Evolutionary conservation across 169 alveolate genomes (phyloP).

Genomic region (Plasmodium gaboni): DNA sequence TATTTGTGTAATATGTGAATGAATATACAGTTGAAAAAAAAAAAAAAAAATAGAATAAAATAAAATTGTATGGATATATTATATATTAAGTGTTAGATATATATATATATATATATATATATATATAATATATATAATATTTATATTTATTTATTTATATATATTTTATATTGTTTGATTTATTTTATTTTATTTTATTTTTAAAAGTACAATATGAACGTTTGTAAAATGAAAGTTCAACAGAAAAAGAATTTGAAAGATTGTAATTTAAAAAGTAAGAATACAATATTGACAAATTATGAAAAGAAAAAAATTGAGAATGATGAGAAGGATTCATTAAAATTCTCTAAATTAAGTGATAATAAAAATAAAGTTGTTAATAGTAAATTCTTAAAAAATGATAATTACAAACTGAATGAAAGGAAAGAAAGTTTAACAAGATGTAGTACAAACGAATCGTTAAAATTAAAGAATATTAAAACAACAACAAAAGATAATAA

Average conservation of each 20-base stretch:
- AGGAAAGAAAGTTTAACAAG: background rate
- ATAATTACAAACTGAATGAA: background rate
- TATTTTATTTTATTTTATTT: background rate
- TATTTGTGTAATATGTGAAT: slow-evolving; percentile 1
- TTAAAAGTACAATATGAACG: no score
- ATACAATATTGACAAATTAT: background rate
- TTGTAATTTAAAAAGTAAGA: slow-evolving; percentile 20
- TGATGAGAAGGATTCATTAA: no score
- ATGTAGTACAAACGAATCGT: no score
- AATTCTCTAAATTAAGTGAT: background rate
- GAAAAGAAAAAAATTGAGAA: slow-evolving; percentile 13
- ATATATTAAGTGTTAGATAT: background rate
- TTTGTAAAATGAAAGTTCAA: slow-evolving; percentile 30
- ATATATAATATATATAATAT: no score
- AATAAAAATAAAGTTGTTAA: background rate
- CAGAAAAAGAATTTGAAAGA: slow-evolving; percentile 24
- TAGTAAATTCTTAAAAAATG: slow-evolving; percentile 3
- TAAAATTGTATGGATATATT: no score
- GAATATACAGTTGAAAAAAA: background rate
- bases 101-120: slow-evolving; percentile 20
- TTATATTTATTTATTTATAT: background rate
- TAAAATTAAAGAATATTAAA: background rate
- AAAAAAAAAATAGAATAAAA: no score
- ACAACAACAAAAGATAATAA: background rate
- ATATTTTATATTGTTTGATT: background rate